These are phyloP conservation scores for Musa beccarii DNA, from an alignment of 176 grass and related monocot genomes.

Conservation along the genomic window DNA sequence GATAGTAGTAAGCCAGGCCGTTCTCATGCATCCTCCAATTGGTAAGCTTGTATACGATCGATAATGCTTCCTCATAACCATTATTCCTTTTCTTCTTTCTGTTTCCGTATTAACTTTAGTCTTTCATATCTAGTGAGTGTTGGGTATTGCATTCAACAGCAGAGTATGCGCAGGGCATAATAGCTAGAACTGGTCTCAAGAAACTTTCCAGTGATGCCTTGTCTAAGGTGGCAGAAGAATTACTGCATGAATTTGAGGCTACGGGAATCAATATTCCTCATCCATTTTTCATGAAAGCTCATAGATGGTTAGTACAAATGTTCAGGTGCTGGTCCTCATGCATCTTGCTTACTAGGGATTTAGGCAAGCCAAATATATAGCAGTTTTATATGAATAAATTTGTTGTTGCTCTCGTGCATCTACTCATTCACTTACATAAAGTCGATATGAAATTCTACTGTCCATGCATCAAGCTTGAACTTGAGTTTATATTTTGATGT, in stretches of 20 bases:
- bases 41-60: conserved; percentile 21
- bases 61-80: background rate
- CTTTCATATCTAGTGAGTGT: conserved; percentile 42
- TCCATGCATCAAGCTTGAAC: background rate
- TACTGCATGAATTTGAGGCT: conserved; percentile 70
- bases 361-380: background rate
- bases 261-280: conserved; percentile 54
- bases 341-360: conserved; percentile 7
- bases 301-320: conserved; percentile 70
- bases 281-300: conserved; percentile 83
- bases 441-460: background rate
- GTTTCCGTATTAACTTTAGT: background rate
- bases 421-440: background rate
- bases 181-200: conserved; percentile 41
- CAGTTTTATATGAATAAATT: background rate
- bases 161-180: conserved; percentile 61
- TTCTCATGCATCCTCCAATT: conserved; percentile 35
- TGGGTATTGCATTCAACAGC: conserved; percentile 85
- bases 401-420: background rate
- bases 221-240: conserved; percentile 64
- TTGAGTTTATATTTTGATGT: too few species aligned
- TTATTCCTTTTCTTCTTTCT: background rate
- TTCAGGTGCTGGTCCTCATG: background rate
- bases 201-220: conserved; percentile 78
- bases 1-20: conserved; percentile 73